Base-by-base conservation (phyloP, 805 yeast genomes). In the Wickerhamiella hasegawae region DNA sequence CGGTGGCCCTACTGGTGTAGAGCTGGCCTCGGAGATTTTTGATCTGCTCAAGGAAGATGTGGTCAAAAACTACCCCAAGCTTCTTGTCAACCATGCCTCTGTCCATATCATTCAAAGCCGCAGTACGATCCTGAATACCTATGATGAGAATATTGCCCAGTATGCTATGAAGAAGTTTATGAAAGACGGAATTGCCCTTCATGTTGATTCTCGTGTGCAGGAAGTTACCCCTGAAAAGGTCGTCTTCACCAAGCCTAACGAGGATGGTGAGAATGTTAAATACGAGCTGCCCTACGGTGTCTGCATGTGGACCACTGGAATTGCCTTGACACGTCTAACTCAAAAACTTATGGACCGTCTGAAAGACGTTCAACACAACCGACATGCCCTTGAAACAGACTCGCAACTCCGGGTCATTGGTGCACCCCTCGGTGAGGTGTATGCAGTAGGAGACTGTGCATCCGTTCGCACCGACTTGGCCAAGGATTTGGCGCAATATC, bases 291-390 rank as follows among this genome's bases (percentile, higher is more conserved):
- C 81, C 32, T 75, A 66, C 40, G 84, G 84, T 10, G 52, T 76
- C 25, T 73, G 82, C 50, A 51, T 76, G 31, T 76, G 84, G 84
- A 74, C 82, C 1, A 76, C 84, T 1, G 84, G 84, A 40, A 79
- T 76, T 27, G 71, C 78, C 5, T 75, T 71, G 45, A 67, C 71
- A 40, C 77, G 76, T 12, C 51, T 76, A 33, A 74, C 80, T 5
- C 64, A 65, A 48, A 64, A 63, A 26, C 61, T 76, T 30, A 75
- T 68, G 31, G 54, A 60, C 16, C 53, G 61, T n/a, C 56, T 76
- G 25, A 48, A 52, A 10, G 60, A 55, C 1, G 49, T 56, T 21
- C 83, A 76, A 55, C 60, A 59, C 43, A 76, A 76, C 50, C 66
- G 62, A 46, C 68, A 78, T 45, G 84, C 83, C n/a, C 68, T 76